Conservation (phyloP, 345 rosid species). For the Brassica nigra region DNA sequence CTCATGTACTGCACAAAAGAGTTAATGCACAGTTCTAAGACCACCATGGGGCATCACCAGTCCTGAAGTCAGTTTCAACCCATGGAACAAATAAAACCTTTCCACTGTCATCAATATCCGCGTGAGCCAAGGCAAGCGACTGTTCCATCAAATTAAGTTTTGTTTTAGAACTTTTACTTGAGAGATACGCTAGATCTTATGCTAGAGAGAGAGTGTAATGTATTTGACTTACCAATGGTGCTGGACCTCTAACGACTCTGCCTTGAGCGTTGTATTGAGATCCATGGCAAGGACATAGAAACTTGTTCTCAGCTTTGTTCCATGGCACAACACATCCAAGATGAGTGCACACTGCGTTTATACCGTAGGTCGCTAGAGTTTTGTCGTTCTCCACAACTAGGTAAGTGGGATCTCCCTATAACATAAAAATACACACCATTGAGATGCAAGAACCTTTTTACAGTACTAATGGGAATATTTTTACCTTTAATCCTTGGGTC, state of each 20-base stretch:
- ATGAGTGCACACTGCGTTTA: conserved; percentile 89
- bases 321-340: conserved; percentile 96
- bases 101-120: conserved; percentile 67
- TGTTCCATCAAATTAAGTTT: conserved; percentile 29
- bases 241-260: conserved; percentile 95
- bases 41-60: conserved; percentile 97
- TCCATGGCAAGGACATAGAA: conserved; percentile 96
- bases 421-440: neutral
- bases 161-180: neutral
- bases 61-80: conserved; percentile 96
- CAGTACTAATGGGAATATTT: neutral
- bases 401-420: conserved; percentile 96
- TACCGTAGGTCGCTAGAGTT: conserved; percentile 79
- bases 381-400: conserved; percentile 88
- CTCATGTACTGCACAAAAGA: conserved; percentile 15
- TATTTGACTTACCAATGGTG: conserved; percentile 73
- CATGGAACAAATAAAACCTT: conserved; percentile 91
- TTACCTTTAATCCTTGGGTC: conserved; percentile 87
- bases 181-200: neutral
- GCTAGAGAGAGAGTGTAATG: neutral
- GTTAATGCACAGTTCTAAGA: conserved; percentile 42
- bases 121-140: conserved; percentile 94
- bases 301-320: conserved; percentile 87
- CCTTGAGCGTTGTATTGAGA: conserved; percentile 99
- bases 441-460: conserved; percentile 5